Conservation (phyloP, 495 filamentous ascomycete species). For the Aspergillus bertholletiae region DNA sequence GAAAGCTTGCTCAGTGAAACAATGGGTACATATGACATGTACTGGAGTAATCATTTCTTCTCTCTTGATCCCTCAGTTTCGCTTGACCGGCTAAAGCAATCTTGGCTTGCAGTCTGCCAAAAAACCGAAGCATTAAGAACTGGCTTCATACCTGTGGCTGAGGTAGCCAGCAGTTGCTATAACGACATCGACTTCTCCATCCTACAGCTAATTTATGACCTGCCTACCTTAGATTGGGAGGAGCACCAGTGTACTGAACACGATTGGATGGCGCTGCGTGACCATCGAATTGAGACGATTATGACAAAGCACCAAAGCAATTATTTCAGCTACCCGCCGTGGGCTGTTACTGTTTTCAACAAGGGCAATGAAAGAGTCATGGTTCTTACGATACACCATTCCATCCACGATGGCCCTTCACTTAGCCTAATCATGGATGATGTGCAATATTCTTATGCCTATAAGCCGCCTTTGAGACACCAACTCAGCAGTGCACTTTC, state of each 20-base stretch:
- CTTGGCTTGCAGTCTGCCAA: slow-evolving; percentile 57
- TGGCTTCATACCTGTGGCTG: slow-evolving; percentile 47
- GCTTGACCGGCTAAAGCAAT: slow-evolving; percentile 46
- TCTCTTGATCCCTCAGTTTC: slow-evolving; percentile 47
- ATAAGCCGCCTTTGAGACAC: slow-evolving; percentile 16
- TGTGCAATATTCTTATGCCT: slow-evolving; percentile 21
- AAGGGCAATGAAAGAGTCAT: slow-evolving; percentile 16
- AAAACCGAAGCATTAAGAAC: slow-evolving; percentile 66
- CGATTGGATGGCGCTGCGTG: slow-evolving; percentile 7
- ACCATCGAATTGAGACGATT: slow-evolving; percentile 15
- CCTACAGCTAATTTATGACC: slow-evolving; percentile 27
- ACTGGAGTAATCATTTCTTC: slow-evolving; percentile 35
- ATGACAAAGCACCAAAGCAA: slow-evolving; percentile 21
- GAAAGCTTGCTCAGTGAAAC: slow-evolving; percentile 36
- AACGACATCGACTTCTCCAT: slow-evolving; percentile 19
- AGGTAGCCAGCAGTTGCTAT: background rate
- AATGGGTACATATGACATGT: slow-evolving; percentile 26
- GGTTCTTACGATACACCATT: slow-evolving; percentile 33
- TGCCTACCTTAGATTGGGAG: slow-evolving; percentile 26
- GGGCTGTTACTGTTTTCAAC: slow-evolving; percentile 30
- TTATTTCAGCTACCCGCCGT: slow-evolving; percentile 24
- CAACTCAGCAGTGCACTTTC: slow-evolving; percentile 26
- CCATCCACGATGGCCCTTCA: slow-evolving; percentile 32
- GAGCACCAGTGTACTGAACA: slow-evolving; percentile 7
- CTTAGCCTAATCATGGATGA: slow-evolving; percentile 27